Percentiles rank a stretch among this genome's conserved stretches.
Evolutionary conservation across 2,329 filamentous ascomycete species (phyloP).

Genomic region (Neofusicoccum cordaticola): DNA sequence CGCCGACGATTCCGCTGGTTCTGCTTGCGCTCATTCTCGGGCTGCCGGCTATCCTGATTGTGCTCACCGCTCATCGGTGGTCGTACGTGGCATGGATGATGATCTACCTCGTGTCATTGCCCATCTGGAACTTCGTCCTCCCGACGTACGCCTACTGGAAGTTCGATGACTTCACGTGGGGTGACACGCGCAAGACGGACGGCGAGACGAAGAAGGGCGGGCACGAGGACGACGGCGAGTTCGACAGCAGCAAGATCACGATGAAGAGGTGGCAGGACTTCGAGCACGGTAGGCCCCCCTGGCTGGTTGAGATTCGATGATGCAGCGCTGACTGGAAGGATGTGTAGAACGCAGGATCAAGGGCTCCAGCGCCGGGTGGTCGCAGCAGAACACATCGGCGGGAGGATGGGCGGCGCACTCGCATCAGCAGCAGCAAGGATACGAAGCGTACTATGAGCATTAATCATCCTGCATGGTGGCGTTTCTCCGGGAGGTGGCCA

Average conservation of each 20-base stretch:
- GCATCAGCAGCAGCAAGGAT: slow-evolving; percentile 33
- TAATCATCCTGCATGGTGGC: slow-evolving; percentile 19
- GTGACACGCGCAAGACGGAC: slow-evolving; percentile 92
- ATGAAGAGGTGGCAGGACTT: slow-evolving; percentile 99
- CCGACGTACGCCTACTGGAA: slow-evolving; percentile 98
- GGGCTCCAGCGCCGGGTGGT: slow-evolving; percentile 35
- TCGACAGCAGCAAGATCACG: slow-evolving; percentile 97
- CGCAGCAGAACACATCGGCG: slow-evolving; percentile 26
- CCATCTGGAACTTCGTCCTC: slow-evolving; percentile 96
- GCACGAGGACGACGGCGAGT: slow-evolving; percentile 88
- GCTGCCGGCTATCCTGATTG: slow-evolving; percentile 85
- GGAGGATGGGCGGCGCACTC: slow-evolving; percentile 32
- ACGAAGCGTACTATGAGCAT: slow-evolving; percentile 40
- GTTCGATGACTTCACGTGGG: slow-evolving; percentile 99
- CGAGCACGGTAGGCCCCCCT: slow-evolving; percentile 62
- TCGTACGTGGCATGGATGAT: slow-evolving; percentile 96
- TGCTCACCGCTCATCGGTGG: slow-evolving; percentile 88
- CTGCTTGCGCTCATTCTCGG: slow-evolving; percentile 88
- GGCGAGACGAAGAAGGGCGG: slow-evolving; percentile 86
- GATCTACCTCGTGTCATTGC: slow-evolving; percentile 88
- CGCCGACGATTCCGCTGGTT: slow-evolving; percentile 86
- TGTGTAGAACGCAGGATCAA: slow-evolving; percentile 43
- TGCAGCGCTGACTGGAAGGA: slow-evolving; percentile 26
- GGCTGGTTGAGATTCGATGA: not conserved
- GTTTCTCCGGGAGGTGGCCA: not conserved